Evolutionary conservation across 352 stramenopile genomes (phyloP).

Genomic region (Globisporangium barbulae): DNA sequence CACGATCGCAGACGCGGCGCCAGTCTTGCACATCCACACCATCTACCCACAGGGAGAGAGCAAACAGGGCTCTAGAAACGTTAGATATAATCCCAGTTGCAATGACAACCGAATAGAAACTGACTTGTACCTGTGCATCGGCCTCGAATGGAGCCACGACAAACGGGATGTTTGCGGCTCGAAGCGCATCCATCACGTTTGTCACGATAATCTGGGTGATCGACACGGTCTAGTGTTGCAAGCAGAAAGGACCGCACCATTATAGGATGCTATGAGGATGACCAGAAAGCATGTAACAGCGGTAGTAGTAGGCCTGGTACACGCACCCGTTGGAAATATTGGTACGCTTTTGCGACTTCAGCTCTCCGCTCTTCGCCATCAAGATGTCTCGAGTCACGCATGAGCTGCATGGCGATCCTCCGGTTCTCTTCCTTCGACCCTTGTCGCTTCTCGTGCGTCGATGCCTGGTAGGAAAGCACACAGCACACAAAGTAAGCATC

Average conservation of each 20-base stretch:
- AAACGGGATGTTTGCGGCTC: constrained; percentile 39
- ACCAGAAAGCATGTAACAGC: background rate
- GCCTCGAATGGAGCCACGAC: constrained; percentile 77
- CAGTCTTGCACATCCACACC: constrained; percentile 76
- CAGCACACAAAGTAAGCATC: too few relatives aligned
- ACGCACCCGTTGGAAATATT: constrained; percentile 50
- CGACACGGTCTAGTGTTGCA: constrained; percentile 41
- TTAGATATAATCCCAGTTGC: too few relatives aligned
- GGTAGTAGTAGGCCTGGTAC: background rate
- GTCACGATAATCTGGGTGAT: constrained; percentile 61
- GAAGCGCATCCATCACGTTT: constrained; percentile 56
- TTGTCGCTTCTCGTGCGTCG: constrained; percentile 63
- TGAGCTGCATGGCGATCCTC: constrained; percentile 41
- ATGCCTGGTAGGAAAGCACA: constrained; percentile 28
- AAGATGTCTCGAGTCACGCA: constrained; percentile 46
- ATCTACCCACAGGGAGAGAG: constrained; percentile 29
- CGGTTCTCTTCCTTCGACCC: constrained; percentile 56
- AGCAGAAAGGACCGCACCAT: background rate
- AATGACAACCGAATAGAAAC: background rate
- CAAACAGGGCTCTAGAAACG: background rate
- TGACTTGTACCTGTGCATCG: constrained; percentile 41
- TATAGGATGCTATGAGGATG: background rate
- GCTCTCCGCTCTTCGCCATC: constrained; percentile 43
- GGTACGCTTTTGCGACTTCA: constrained; percentile 55
- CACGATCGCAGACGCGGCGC: constrained; percentile 57